Conservation (phyloP, 345 rosid species). For the Eucalyptus pauciflora region DNA sequence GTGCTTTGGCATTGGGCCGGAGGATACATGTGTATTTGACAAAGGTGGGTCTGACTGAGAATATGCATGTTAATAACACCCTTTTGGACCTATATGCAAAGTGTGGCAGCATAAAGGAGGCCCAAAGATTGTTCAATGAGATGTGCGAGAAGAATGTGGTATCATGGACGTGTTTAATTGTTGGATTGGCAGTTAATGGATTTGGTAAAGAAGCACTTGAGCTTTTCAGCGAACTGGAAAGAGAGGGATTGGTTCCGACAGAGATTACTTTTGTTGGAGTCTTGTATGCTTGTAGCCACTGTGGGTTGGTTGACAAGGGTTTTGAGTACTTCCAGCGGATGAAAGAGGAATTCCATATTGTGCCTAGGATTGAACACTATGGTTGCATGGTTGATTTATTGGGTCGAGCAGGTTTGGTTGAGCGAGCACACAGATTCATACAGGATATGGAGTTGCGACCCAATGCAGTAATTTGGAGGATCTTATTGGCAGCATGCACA, state of each 20-base stretch:
- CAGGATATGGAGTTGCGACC: constrained; percentile 51
- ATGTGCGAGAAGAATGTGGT: constrained; percentile 53
- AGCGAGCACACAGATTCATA: constrained; percentile 44
- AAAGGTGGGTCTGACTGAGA: constrained; percentile 39
- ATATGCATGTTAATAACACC: constrained; percentile 42
- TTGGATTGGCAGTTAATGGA: constrained; percentile 83
- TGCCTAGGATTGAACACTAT: constrained; percentile 70
- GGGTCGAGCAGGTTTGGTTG: constrained; percentile 72
- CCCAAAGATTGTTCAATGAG: constrained; percentile 38
- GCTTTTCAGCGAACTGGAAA: constrained; percentile 46
- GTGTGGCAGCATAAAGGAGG: constrained; percentile 51
- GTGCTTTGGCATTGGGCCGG: constrained; percentile 59
- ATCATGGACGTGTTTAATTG: constrained; percentile 76
- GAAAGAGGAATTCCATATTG: constrained; percentile 48
- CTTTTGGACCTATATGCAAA: constrained; percentile 76
- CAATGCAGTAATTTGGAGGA: constrained; percentile 78
- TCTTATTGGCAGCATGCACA: constrained; percentile 59
- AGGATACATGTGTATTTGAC: constrained; percentile 51
- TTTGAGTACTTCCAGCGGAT: constrained; percentile 50
- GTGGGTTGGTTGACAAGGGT: constrained; percentile 77
- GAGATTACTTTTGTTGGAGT: constrained; percentile 77
- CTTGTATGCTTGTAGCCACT: constrained; percentile 83
- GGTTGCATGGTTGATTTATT: constrained; percentile 91
- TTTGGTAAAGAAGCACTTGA: constrained; percentile 62
- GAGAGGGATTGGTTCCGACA: constrained; percentile 30